Base-by-base conservation (phyloP, 1,284 basidiomycete genomes). In the Mycosarcoma maydis region DNA sequence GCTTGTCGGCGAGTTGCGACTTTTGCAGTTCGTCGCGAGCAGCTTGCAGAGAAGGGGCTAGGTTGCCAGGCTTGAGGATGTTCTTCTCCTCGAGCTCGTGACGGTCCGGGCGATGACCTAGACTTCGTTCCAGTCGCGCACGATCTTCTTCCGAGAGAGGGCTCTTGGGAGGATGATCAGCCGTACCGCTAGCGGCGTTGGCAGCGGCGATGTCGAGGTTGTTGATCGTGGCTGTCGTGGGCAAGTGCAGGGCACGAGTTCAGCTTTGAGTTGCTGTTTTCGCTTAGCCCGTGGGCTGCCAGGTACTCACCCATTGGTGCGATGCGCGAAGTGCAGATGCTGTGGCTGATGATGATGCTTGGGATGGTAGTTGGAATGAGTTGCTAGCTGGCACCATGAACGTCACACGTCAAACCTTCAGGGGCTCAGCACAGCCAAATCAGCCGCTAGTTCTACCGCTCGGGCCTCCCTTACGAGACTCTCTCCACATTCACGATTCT, bases 21-120 rank as follows among this genome's bases (percentile, higher is more conserved):
- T 74, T 74, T 36, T 62, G 36, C 24, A 77, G 62, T 39, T 77
- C 72, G n/a, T 68, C 72, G 26, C 62, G 55, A 11, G 49, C 48
- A 11, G 75, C 70, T 44, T 75, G 75, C 3, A 77, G 66, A 4
- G 64, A 60, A n/a, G 75, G 73, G 0, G 75, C 75, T 11, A 75
- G 48, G 43, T 64, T 68, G 11, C 57, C 55, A 2, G 57, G 61
- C 32, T 59, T 56, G 19, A 71, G 53, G 37, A 72, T 62, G 53
- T 64, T 61, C n/a, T 60, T 49, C 34, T 64, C 48, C 43, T 52
- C 85, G 37, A 92, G 85, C 54, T 90, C 88, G 39, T 86, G 81
- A 76, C 88, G 87, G 14, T 87, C 85, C 9, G 88, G 86, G 32
- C 90, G 85, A 24, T 85, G 83, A 37, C 83, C 84, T 47, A 90